A percentile compares a stretch with the other conserved stretches of the same genome.
Conservation (phyloP, 768 basidiomycete genomes). For the Cubamyces sp. region DNA sequence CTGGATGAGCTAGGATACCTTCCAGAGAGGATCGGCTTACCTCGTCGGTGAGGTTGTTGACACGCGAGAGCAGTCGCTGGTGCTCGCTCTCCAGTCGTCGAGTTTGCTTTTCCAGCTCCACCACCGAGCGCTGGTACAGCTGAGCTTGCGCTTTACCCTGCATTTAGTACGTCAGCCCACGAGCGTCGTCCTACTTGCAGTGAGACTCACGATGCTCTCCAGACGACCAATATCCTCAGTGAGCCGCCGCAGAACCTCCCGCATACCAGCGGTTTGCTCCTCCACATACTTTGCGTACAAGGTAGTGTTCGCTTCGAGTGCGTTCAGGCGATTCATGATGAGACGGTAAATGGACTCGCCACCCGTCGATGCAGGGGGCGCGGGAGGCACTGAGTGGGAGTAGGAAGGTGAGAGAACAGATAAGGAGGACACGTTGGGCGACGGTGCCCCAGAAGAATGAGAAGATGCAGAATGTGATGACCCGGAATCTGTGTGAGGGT, state of each 20-base stretch:
- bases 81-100: constrained; percentile 72
- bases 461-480: constrained; percentile 24
- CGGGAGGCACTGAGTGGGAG: constrained; percentile 29
- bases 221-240: constrained; percentile 79
- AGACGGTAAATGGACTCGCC: constrained; percentile 96
- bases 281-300: constrained; percentile 86
- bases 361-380: constrained; percentile 36
- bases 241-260: constrained; percentile 73
- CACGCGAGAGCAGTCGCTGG: constrained; percentile 62
- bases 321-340: constrained; percentile 90
- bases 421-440: constrained; percentile 16
- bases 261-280: constrained; percentile 78
- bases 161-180: neutral
- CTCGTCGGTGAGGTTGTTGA: constrained; percentile 82
- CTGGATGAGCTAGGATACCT: neutral
- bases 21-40: constrained; percentile 42
- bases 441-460: constrained; percentile 7
- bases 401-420: constrained; percentile 15
- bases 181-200: neutral
- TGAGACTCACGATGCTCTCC: constrained; percentile 66
- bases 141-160: constrained; percentile 76
- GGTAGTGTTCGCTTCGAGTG: constrained; percentile 86
- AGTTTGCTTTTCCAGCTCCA: constrained; percentile 73
- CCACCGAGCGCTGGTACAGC: constrained; percentile 61
- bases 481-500: constrained; percentile 9